These are phyloP conservation scores for Grosmannia penicillata DNA, from an alignment of 2,329 filamentous ascomycete genomes.

Conservation along the genomic window DNA sequence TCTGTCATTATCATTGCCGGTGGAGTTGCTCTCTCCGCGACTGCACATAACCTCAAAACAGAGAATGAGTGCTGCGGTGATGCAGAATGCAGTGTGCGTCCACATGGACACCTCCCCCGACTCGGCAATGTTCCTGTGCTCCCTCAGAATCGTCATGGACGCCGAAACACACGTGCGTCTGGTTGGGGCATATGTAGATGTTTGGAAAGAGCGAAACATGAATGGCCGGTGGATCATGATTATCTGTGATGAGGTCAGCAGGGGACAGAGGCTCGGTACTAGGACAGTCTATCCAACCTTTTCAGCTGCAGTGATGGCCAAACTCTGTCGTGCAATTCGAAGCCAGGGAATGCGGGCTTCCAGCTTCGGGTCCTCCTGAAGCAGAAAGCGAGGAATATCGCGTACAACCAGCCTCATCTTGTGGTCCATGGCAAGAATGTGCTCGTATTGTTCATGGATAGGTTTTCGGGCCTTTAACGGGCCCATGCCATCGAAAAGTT, in stretches of 20 bases:
- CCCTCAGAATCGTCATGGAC: conserved; percentile 19
- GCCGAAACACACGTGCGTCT: conserved; percentile 20
- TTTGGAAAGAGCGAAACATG: conserved; percentile 17
- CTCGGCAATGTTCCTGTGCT: conserved; percentile 11
- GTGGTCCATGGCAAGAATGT: conserved; percentile 17
- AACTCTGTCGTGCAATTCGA: conserved; percentile 18
- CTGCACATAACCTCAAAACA: conserved; percentile 12
- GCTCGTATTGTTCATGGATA: conserved; percentile 17
- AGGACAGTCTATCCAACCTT: conserved; percentile 9
- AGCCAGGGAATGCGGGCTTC: conserved; percentile 17
- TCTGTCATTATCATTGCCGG: conserved; percentile 1
- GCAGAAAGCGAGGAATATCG: conserved; percentile 17
- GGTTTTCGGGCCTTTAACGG: conserved; percentile 16
- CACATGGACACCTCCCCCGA: conserved; percentile 12
- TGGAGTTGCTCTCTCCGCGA: not conserved
- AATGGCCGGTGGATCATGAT: conserved; percentile 24
- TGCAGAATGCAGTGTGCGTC: conserved; percentile 15
- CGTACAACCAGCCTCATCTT: conserved; percentile 19
- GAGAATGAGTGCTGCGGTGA: conserved; percentile 13
- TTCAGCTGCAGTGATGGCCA: conserved; percentile 22
- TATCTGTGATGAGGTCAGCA: conserved; percentile 10
- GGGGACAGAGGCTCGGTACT: not conserved
- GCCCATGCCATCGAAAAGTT: conserved; percentile 17
- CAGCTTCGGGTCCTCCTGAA: conserved; percentile 13
- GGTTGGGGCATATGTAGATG: conserved; percentile 15